Base-by-base conservation (phyloP, 768 basidiomycete genomes). In the Mycena rosella region DNA sequence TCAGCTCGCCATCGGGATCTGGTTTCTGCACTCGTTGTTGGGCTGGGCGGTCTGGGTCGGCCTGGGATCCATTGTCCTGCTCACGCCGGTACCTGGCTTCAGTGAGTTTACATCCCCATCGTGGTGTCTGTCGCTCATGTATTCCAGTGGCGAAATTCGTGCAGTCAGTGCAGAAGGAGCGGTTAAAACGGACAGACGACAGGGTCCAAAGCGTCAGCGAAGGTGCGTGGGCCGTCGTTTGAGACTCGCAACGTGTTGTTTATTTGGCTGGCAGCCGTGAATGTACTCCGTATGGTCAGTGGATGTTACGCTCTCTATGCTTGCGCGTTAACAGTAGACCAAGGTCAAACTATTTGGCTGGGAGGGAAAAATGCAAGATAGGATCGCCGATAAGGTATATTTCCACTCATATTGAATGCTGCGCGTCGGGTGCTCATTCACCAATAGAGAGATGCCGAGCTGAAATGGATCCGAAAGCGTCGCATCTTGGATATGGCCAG, bases 201-300 rank as follows among this genome's bases (percentile, higher is more conserved):
- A 79, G 91, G 26, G 85, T 92, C 4, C 87, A 90, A 72, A 79
- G 79, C 7, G 85, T 91, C 45, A 87, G 88, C 5, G 90, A 91
- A 79, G 82, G 88, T 86, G 72, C 70, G 81, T 73, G 30, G 20
- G 3, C 15, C 77, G 11, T 44, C 74, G 71, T 47, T 75, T 71
- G 13, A 36, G 26, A 20, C 9, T 40, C 17, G 5, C 1, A 2
- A n/a, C 29, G 2, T 3, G 2, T 20, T 30, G 0, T 22, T 30
- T 26, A 54, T 11, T 5, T 14, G n/a, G 13, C 34, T 54, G 6
- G 66, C 74, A 89, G 89, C 82, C 6, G 80, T 89, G 73, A 85
- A 84, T 60, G 85, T 88, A 22, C 76, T 90, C 17, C 84, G 90
- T 20, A 91, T 91, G 87, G 81, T 91, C 74, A 90, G 91, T 74